Evolutionary conservation across 345 rosid species (phyloP).

Genomic region (Brassica incana): DNA sequence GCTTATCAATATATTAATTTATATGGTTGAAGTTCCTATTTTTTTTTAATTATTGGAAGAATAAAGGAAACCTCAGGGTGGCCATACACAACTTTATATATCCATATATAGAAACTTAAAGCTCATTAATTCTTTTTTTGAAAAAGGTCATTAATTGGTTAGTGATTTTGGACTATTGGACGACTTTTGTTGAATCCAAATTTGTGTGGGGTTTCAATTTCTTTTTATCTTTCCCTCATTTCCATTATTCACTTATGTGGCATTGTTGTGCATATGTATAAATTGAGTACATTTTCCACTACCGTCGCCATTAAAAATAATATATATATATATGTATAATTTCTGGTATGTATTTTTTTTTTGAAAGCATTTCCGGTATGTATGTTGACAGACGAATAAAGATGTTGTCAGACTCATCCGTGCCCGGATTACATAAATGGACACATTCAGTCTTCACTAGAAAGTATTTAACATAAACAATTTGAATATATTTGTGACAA

Average conservation of each 20-base stretch:
- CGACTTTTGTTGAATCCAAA: conserved; percentile 37
- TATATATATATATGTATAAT: not conserved
- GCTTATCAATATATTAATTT: not conserved
- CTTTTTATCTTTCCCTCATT: not conserved
- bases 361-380: not conserved
- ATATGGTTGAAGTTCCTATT: not conserved
- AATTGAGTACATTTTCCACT: not conserved
- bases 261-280: not conserved
- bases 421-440: not conserved
- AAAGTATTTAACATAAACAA: too few species aligned
- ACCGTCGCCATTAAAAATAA: not conserved
- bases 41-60: not conserved
- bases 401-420: not conserved
- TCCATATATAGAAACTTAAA: conserved; percentile 23
- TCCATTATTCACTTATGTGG: conserved; percentile 2
- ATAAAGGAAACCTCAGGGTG: conserved; percentile 8
- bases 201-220: conserved; percentile 18
- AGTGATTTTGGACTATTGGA: not conserved
- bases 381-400: conserved; percentile 4
- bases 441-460: not conserved
- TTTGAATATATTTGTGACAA: not conserved
- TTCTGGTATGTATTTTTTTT: not conserved
- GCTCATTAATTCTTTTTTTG: not conserved
- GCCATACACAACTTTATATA: conserved; percentile 2
- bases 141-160: not conserved